These are phyloP conservation scores for Protomyces pachydermus DNA, from an alignment of 1,139 yeast species.

Conservation along the genomic window DNA sequence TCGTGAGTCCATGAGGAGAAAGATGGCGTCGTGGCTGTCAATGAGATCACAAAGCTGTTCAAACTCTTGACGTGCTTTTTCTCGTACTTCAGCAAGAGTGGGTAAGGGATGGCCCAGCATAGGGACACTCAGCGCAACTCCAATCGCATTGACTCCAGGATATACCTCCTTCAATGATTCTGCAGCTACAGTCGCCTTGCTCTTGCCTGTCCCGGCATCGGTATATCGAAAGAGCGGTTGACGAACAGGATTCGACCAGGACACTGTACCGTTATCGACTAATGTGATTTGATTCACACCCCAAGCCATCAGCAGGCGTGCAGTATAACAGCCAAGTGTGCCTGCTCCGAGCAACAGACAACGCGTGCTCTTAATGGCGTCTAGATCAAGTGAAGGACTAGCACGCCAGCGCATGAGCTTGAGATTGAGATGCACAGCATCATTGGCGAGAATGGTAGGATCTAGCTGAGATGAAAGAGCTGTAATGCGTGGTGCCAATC, in stretches of 20 bases:
- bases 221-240: slow-evolving; percentile 77
- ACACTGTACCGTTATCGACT: slow-evolving; percentile 82
- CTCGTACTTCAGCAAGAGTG: slow-evolving; percentile 47
- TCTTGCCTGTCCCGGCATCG: slow-evolving; percentile 67
- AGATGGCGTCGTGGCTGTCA: slow-evolving; percentile 66
- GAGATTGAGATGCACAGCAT: slow-evolving; percentile 83
- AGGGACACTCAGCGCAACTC: slow-evolving; percentile 68
- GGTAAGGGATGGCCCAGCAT: slow-evolving; percentile 82
- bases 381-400: slow-evolving; percentile 73
- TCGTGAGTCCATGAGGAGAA: slow-evolving; percentile 83
- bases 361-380: slow-evolving; percentile 53
- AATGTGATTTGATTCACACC: slow-evolving; percentile 80
- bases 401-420: slow-evolving; percentile 96
- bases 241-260: slow-evolving; percentile 91
- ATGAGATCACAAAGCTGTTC: slow-evolving; percentile 53
- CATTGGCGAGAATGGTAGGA: slow-evolving; percentile 76
- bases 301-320: slow-evolving; percentile 86
- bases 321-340: slow-evolving; percentile 86
- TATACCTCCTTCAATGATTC: slow-evolving; percentile 62
- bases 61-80: slow-evolving; percentile 49
- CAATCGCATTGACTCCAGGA: slow-evolving; percentile 67
- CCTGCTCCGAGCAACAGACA: slow-evolving; percentile 91
- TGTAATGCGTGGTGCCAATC: slow-evolving; percentile 73
- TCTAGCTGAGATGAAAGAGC: slow-evolving; percentile 75
- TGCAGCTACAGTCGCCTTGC: slow-evolving; percentile 76